Percentiles rank a stretch among this genome's conserved stretches.
phyloP scores from a whole-genome alignment of 805 yeast genomes.

The Barnettozyma wickerhamii region DNA sequence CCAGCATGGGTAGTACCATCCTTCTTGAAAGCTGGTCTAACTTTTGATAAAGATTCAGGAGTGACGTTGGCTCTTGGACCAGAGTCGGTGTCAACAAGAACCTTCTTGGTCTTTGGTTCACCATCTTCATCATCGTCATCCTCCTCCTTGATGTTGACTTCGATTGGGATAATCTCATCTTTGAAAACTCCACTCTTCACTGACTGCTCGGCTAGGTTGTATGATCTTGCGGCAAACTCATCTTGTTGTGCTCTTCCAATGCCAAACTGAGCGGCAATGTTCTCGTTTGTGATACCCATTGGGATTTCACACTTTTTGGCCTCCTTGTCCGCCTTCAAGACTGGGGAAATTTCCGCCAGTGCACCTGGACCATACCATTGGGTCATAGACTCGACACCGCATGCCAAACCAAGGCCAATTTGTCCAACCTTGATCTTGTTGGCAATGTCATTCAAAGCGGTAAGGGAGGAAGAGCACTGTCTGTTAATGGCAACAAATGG shows the following conservation, averaged over 20 bases:
- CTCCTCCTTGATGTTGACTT: slow-evolving; percentile 53
- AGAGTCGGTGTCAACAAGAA: slow-evolving; percentile 65
- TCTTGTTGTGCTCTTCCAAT: slow-evolving; percentile 76
- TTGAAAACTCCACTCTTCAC: slow-evolving; percentile 67
- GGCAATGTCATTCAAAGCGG: slow-evolving; percentile 87
- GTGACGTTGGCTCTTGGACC: slow-evolving; percentile 91
- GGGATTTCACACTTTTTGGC: slow-evolving; percentile 84
- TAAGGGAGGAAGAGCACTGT: slow-evolving; percentile 92
- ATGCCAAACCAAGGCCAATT: slow-evolving; percentile 86
- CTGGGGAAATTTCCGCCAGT: slow-evolving; percentile 55
- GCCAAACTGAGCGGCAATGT: slow-evolving; percentile 65
- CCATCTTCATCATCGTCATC: slow-evolving; percentile 48
- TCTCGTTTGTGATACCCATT: slow-evolving; percentile 96
- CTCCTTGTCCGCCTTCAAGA: slow-evolving; percentile 37
- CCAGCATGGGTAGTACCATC: slow-evolving; percentile 89
- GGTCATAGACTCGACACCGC: slow-evolving; percentile 96
- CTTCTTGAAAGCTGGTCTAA: slow-evolving; percentile 84
- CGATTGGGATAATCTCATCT: slow-evolving; percentile 85
- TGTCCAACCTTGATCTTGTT: slow-evolving; percentile 84
- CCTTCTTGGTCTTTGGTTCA: slow-evolving; percentile 17
- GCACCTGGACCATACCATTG: slow-evolving; percentile 79
- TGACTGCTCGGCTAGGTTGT: slow-evolving; percentile 79
- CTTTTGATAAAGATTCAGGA: slow-evolving; percentile 63
- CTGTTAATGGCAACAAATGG: slow-evolving; percentile 86
- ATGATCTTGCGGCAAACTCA: slow-evolving; percentile 82